Conservation (phyloP, 352 stramenopile genomes). For the Phytopythium boreale region DNA sequence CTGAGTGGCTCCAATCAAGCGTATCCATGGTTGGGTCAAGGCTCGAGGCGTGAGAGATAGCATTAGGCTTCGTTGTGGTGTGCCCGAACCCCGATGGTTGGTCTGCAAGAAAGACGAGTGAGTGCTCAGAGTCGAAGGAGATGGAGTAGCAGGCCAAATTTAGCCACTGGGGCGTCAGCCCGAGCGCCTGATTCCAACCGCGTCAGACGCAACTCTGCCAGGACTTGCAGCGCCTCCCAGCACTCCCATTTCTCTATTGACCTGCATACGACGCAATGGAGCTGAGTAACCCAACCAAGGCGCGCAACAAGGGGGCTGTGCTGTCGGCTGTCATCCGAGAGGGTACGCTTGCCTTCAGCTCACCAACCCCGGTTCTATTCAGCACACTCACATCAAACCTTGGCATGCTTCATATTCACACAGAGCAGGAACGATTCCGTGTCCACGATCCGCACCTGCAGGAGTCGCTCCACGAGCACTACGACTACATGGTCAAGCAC, state of each 20-base stretch:
- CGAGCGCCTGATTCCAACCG: background rate
- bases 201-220: background rate
- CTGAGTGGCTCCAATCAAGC: background rate
- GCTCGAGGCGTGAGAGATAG: background rate
- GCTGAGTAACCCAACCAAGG: constrained; percentile 24
- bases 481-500: constrained; percentile 70
- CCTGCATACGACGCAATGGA: background rate
- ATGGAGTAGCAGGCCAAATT: background rate
- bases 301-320: constrained; percentile 52
- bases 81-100: background rate
- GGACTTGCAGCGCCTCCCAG: background rate
- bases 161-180: background rate
- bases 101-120: background rate
- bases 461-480: constrained; percentile 46
- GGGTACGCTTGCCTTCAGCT: constrained; percentile 15
- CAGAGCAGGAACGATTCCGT: constrained; percentile 64
- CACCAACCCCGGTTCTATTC: background rate
- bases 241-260: background rate
- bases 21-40: background rate
- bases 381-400: background rate
- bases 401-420: constrained; percentile 1
- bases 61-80: background rate
- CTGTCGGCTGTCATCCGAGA: constrained; percentile 48
- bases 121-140: constrained; percentile 2
- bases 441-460: constrained; percentile 50